Conservation (phyloP, 208 protist genomes). For the Wallacemonas sp. region DNA sequence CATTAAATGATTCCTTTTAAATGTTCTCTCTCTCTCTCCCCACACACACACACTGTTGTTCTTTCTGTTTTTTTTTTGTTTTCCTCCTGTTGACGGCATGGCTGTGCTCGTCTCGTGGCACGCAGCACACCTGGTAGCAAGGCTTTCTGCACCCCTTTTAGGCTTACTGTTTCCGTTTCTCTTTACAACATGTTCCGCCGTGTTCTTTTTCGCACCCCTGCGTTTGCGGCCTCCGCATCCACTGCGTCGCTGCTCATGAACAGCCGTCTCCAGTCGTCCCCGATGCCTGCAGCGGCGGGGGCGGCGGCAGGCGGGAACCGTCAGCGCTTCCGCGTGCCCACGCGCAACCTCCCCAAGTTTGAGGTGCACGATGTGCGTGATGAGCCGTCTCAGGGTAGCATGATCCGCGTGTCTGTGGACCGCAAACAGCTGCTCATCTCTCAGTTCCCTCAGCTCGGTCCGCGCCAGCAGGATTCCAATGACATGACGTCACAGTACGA, state of each 20-base stretch:
- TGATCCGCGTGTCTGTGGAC: constrained; percentile 80
- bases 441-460: constrained; percentile 86
- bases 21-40: too few relatives aligned
- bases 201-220: constrained; percentile 6
- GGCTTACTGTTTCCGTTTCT: too few relatives aligned
- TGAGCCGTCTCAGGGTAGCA: constrained; percentile 64
- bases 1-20: too few relatives aligned
- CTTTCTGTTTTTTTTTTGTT: constrained; percentile 1
- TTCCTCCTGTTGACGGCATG: too few relatives aligned
- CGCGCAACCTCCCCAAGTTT: constrained; percentile 65
- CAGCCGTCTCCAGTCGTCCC: constrained; percentile 12
- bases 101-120: too few relatives aligned
- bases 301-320: not conserved
- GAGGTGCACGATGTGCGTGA: constrained; percentile 88
- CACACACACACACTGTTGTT: too few relatives aligned
- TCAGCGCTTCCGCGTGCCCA: constrained; percentile 17
- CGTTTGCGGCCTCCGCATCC: not conserved
- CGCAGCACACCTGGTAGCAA: too few relatives aligned
- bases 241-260: not conserved
- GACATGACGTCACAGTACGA: constrained; percentile 88
- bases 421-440: constrained; percentile 75
- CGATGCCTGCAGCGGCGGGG: not conserved
- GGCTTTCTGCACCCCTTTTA: too few relatives aligned
- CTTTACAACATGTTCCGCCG: constrained; percentile 18
- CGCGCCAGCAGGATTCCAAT: constrained; percentile 84